Percentiles rank a stretch among this genome's conserved stretches.
Evolutionary conservation across 2,329 filamentous ascomycete genomes (phyloP).

Genomic region (Aspergillus pseudonomiae): DNA sequence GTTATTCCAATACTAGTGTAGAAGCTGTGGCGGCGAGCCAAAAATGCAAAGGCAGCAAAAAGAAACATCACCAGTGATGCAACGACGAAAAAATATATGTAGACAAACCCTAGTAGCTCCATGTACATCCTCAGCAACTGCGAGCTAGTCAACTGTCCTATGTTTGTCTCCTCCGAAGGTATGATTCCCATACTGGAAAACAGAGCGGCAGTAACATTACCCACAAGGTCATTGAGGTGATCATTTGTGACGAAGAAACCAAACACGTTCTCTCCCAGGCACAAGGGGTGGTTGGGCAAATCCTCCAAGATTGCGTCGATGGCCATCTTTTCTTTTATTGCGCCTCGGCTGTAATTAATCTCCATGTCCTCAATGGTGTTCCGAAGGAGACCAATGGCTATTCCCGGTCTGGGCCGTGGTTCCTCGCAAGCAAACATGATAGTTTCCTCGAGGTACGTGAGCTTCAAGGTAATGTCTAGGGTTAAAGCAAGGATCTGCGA

Average conservation of each 20-base stretch:
- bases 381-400: constrained; percentile 37
- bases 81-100: constrained; percentile 44
- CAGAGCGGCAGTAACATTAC: constrained; percentile 44
- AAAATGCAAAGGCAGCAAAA: constrained; percentile 36
- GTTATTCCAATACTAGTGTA: constrained; percentile 30
- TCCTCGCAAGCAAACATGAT: constrained; percentile 45
- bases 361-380: constrained; percentile 45
- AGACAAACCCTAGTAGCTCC: constrained; percentile 42
- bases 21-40: constrained; percentile 32
- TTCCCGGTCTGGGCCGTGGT: constrained; percentile 30
- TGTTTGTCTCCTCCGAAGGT: constrained; percentile 32
- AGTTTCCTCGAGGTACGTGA: constrained; percentile 42
- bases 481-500: constrained; percentile 60
- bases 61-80: constrained; percentile 41
- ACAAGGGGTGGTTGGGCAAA: constrained; percentile 34
- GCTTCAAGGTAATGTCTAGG: constrained; percentile 47
- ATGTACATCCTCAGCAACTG: constrained; percentile 42
- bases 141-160: constrained; percentile 30
- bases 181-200: constrained; percentile 46
- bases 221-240: constrained; percentile 37
- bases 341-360: constrained; percentile 40
- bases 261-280: constrained; percentile 24
- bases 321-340: constrained; percentile 34
- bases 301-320: constrained; percentile 37
- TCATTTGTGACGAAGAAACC: constrained; percentile 30